phyloP scores from a whole-genome alignment of 208 protist species.

The Porcisia hertigi region DNA sequence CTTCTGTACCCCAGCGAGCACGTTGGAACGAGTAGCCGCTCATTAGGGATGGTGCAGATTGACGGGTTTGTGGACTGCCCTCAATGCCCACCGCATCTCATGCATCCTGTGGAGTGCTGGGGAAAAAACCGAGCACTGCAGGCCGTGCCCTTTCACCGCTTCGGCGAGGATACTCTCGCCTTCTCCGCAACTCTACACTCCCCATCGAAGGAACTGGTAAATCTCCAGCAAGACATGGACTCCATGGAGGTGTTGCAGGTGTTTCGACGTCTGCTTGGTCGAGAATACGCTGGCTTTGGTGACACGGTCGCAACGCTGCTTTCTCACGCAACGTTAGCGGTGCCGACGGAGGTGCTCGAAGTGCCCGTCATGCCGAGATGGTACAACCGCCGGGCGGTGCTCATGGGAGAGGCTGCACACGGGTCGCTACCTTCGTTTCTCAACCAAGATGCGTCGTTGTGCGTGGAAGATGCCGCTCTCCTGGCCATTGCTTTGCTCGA shows the following conservation, averaged over 20 bases:
- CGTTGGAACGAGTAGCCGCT: constrained; percentile 60
- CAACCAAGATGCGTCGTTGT: constrained; percentile 82
- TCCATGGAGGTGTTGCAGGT: constrained; percentile 49
- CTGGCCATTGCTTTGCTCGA: constrained; percentile 79
- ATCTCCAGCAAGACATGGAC: constrained; percentile 40
- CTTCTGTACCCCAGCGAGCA: constrained; percentile 84
- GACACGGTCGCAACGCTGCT: constrained; percentile 41
- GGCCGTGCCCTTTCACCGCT: constrained; percentile 44
- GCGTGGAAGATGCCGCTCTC: constrained; percentile 89
- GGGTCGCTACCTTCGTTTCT: constrained; percentile 85
- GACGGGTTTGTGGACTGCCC: constrained; percentile 63
- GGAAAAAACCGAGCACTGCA: constrained; percentile 43
- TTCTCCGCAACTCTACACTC: constrained; percentile 79
- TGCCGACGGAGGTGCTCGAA: constrained; percentile 76
- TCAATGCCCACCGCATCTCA: constrained; percentile 40
- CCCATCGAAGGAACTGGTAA: constrained; percentile 54
- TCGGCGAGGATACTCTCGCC: constrained; percentile 50
- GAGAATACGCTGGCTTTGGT: constrained; percentile 64
- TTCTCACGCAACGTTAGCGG: constrained; percentile 47
- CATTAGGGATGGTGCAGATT: constrained; percentile 79
- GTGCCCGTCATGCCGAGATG: constrained; percentile 90
- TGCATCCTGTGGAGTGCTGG: constrained; percentile 72
- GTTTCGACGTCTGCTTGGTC: constrained; percentile 44
- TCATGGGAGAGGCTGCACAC: constrained; percentile 88
- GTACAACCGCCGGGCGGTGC: constrained; percentile 86